Conservation (phyloP, 148 eudicot species). For the Linanthus parryae region DNA sequence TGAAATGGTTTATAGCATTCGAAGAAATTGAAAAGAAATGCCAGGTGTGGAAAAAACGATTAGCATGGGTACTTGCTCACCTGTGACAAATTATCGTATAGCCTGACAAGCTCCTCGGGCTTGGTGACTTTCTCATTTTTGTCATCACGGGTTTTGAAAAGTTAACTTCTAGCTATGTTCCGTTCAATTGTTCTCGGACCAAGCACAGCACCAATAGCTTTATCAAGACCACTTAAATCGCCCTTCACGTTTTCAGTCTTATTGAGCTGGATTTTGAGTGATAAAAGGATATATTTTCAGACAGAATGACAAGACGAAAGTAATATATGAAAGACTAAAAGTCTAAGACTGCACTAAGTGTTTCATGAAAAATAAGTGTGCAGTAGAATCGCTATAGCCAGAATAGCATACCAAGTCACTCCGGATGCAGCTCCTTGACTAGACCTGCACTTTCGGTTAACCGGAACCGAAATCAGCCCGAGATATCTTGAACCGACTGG, state of each 20-base stretch:
- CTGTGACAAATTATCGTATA: slow-evolving; percentile 81
- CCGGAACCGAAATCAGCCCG: too few relatives aligned
- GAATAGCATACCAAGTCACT: slow-evolving; percentile 86
- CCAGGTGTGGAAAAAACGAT: neutral
- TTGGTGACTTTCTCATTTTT: slow-evolving; percentile 72
- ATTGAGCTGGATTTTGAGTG: too few relatives aligned
- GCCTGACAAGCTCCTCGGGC: slow-evolving; percentile 94
- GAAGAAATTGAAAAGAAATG: neutral
- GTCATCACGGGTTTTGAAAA: too few relatives aligned
- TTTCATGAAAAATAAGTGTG: too few relatives aligned
- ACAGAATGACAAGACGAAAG: too few relatives aligned
- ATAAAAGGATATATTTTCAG: too few relatives aligned
- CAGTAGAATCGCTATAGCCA: too few relatives aligned
- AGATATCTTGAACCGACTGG: too few relatives aligned
- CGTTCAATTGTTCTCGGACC: slow-evolving; percentile 89
- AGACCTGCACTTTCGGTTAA: too few relatives aligned
- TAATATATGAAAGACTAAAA: too few relatives aligned
- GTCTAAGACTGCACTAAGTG: too few relatives aligned
- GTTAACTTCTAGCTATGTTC: slow-evolving; percentile 81
- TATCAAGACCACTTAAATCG: slow-evolving; percentile 92
- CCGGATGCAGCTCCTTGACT: slow-evolving; percentile 80
- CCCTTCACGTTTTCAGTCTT: slow-evolving; percentile 79
- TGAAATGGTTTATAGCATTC: neutral
- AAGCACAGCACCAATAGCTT: slow-evolving; percentile 85
- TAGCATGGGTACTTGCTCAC: slow-evolving; percentile 22